phyloP scores from a whole-genome alignment of 1,139 yeast species.

The Kluyveromyces sp. region DNA sequence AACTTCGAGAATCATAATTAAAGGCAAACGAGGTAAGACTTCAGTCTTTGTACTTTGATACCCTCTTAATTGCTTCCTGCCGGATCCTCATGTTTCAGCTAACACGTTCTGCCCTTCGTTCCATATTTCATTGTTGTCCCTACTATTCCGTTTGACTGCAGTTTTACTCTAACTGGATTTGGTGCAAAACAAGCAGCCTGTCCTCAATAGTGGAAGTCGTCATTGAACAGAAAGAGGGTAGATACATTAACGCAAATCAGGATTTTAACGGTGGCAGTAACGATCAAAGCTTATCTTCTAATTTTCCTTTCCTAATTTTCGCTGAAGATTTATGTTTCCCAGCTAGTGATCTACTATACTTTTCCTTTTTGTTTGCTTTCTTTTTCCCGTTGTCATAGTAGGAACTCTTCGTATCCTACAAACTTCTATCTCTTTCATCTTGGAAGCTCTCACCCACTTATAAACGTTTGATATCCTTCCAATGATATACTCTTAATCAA shows the following conservation, averaged over 20 bases:
- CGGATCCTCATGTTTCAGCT: background rate
- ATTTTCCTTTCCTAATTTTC: slow-evolving; percentile 2
- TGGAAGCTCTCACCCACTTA: slow-evolving; percentile 9
- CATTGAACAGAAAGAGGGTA: too few relatives aligned
- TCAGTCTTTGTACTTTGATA: background rate
- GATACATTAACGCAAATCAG: too few relatives aligned
- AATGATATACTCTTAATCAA: slow-evolving; percentile 7
- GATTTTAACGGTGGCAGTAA: slow-evolving; percentile 2
- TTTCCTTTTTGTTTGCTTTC: background rate
- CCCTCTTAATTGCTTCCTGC: background rate
- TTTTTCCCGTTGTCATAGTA: background rate
- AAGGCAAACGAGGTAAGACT: background rate
- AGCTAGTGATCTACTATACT: background rate
- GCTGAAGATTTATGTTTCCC: background rate
- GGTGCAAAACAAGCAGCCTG: too few relatives aligned
- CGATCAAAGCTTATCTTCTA: background rate
- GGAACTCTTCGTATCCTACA: background rate
- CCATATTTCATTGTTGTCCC: too few relatives aligned
- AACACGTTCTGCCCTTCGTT: too few relatives aligned
- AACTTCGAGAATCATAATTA: slow-evolving; percentile 5
- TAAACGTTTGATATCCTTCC: slow-evolving; percentile 14
- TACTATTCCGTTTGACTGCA: too few relatives aligned
- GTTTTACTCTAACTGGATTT: background rate
- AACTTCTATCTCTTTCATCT: background rate
- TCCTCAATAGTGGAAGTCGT: too few relatives aligned